Evolutionary conservation across 2,329 filamentous ascomycete genomes (phyloP), one percentile per base, ranked within the genome.

Genomic region (Alternaria brassicae): DNA sequence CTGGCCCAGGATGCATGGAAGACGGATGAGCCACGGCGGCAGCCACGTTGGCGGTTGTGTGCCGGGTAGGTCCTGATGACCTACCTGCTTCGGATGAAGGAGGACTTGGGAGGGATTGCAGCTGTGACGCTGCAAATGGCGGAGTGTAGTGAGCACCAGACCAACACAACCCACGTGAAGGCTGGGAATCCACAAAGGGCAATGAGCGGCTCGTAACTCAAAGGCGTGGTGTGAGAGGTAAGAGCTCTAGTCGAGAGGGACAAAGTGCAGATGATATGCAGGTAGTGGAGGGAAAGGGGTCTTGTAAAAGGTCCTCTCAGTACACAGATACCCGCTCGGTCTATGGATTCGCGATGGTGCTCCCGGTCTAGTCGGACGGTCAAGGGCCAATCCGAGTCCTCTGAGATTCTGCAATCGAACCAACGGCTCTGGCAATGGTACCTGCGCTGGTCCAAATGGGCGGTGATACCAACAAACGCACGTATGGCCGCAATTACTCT

Each of bases 1-100:
- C 86, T 73, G 86, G 79, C 74, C 83, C 82, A 75, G 85, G 81
- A 79, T 86, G 84, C 86, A 89, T 89, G 76, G 84, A 85, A 74
- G 83, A 80, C 75, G 84, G 82, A 71, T 83, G 84, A 71, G 85
- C 82, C 73, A 86, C 84, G 70, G 86, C 84, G 75, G 86, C 83
- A 81, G 86, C 86, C 86, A 89, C 84, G 80, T 82, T 87, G 81
- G 77, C 82, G 79, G 80, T 80, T 82, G 77, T 75, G 77, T 76
- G 53, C 73, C 70, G 72, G 71, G 66, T 72, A 72, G 74, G 78
- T 73, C 73, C 74, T 68, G 71, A 71, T 72, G 79, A 79, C 71
- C 79, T 77, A 71, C 79, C 78, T 63, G 70, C 72, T 68, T 77
- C 74, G 63, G 75, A 77, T 54, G 74, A 73, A 57, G 80, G 77